Conservation (phyloP, 108 stramenopile species). For the Skeletonema grethae region DNA sequence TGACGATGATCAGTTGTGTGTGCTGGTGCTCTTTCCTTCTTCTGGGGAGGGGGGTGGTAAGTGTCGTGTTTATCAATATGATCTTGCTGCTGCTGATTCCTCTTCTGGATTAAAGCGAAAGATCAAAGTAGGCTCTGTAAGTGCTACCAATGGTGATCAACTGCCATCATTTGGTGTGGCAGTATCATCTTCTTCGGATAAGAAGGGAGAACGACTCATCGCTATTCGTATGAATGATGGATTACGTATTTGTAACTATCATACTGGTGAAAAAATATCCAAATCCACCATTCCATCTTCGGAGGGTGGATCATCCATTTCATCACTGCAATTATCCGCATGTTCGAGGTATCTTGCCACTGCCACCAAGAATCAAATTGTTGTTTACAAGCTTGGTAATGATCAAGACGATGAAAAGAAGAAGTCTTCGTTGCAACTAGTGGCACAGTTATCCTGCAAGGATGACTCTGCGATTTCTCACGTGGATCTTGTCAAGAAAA, state of each 20-base stretch:
- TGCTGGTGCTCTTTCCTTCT: slow-evolving; percentile 7
- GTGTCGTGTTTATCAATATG: slow-evolving; percentile 39
- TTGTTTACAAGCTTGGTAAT: slow-evolving; percentile 1
- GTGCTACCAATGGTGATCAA: neutral
- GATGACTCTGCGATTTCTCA: slow-evolving; percentile 16
- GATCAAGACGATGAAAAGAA: slow-evolving; percentile 10
- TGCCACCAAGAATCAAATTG: slow-evolving; percentile 5
- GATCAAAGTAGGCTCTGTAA: slow-evolving; percentile 39
- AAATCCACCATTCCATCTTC: slow-evolving; percentile 9
- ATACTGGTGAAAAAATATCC: slow-evolving; percentile 27
- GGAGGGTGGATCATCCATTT: neutral
- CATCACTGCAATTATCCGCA: slow-evolving; percentile 5
- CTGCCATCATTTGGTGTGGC: slow-evolving; percentile 12
- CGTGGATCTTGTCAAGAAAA: slow-evolving; percentile 14
- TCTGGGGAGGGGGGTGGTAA: slow-evolving; percentile 16
- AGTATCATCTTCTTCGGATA: slow-evolving; percentile 4
- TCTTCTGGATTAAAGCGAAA: slow-evolving; percentile 22
- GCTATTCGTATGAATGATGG: slow-evolving; percentile 20
- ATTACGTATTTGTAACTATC: slow-evolving; percentile 16
- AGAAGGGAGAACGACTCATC: slow-evolving; percentile 4
- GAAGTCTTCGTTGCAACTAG: neutral
- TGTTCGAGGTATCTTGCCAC: slow-evolving; percentile 7
- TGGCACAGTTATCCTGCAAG: slow-evolving; percentile 1
- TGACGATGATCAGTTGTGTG: slow-evolving; percentile 11
- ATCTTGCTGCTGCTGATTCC: slow-evolving; percentile 14